A percentile compares a stretch with the other conserved stretches of the same genome.
Evolutionary conservation across 371 early-diverging fungal genomes (phyloP).

Genomic region (Blakeslea trispora): DNA sequence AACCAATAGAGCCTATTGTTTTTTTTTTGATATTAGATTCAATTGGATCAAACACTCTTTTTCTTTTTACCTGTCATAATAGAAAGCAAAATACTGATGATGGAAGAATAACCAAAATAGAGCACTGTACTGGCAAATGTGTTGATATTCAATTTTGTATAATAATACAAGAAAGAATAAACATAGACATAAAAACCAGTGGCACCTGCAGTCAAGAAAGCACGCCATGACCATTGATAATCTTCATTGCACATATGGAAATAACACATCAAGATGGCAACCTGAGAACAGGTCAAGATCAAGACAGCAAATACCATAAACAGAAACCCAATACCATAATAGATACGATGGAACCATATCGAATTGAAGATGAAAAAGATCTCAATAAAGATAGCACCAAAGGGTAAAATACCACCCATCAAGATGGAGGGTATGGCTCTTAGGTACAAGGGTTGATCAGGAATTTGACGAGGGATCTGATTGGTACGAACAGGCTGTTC

Average conservation of each 20-base stretch:
- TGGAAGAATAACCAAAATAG: slow-evolving; percentile 89
- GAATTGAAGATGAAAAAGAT: slow-evolving; percentile 89
- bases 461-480: slow-evolving; percentile 92
- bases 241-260: slow-evolving; percentile 93
- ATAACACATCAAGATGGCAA: slow-evolving; percentile 86
- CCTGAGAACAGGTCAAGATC: slow-evolving; percentile 81
- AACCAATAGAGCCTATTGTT: slow-evolving; percentile 76
- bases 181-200: slow-evolving; percentile 87
- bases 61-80: slow-evolving; percentile 44
- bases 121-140: slow-evolving; percentile 78
- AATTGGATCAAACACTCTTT: no score
- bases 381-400: slow-evolving; percentile 90
- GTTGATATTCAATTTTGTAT: slow-evolving; percentile 69
- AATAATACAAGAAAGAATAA: slow-evolving; percentile 83
- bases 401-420: slow-evolving; percentile 87
- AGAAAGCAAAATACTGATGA: slow-evolving; percentile 77
- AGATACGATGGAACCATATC: slow-evolving; percentile 90
- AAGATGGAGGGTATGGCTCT: slow-evolving; percentile 74
- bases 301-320: slow-evolving; percentile 82
- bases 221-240: slow-evolving; percentile 95
- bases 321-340: slow-evolving; percentile 89
- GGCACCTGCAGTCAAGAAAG: slow-evolving; percentile 88
- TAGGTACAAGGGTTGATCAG: slow-evolving; percentile 78
- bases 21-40: no score
- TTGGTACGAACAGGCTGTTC: slow-evolving; percentile 92